These are phyloP conservation scores for Ogataea zsoltii DNA, from an alignment of 805 yeast species.

Conservation along the genomic window DNA sequence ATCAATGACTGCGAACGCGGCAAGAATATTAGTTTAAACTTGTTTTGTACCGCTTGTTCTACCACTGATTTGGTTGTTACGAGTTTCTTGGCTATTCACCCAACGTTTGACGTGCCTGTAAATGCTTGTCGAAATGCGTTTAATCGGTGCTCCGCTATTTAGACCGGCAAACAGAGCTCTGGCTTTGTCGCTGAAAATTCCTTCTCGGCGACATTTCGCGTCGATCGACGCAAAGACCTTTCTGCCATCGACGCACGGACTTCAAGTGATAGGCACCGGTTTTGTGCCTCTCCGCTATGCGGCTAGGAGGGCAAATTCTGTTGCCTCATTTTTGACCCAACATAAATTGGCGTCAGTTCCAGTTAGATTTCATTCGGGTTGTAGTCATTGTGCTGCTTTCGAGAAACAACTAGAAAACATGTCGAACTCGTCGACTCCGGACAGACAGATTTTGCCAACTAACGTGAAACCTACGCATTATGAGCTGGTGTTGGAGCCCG, in stretches of 20 bases:
- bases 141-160: neutral
- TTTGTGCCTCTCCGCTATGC: slow-evolving; percentile 2
- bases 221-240: slow-evolving; percentile 1
- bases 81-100: no score
- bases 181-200: neutral
- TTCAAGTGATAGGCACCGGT: no score
- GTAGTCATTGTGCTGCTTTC: slow-evolving; percentile 17
- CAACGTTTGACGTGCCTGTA: no score
- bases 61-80: no score
- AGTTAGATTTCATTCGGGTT: slow-evolving; percentile 3
- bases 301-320: neutral
- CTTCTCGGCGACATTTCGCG: neutral
- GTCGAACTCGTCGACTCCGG: slow-evolving; percentile 16
- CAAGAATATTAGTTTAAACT: no score
- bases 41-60: no score
- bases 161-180: neutral
- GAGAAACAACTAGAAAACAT: slow-evolving; percentile 12
- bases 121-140: no score
- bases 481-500: slow-evolving; percentile 50
- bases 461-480: slow-evolving; percentile 79
- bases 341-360: neutral
- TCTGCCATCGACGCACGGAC: slow-evolving; percentile 4
- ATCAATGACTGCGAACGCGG: neutral
- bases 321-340: no score
- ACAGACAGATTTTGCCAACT: slow-evolving; percentile 36